A percentile compares a stretch with the other conserved stretches of the same genome.
Evolutionary conservation across 805 yeast genomes (phyloP).

Genomic region (Saccharomycopsis capsularis): DNA sequence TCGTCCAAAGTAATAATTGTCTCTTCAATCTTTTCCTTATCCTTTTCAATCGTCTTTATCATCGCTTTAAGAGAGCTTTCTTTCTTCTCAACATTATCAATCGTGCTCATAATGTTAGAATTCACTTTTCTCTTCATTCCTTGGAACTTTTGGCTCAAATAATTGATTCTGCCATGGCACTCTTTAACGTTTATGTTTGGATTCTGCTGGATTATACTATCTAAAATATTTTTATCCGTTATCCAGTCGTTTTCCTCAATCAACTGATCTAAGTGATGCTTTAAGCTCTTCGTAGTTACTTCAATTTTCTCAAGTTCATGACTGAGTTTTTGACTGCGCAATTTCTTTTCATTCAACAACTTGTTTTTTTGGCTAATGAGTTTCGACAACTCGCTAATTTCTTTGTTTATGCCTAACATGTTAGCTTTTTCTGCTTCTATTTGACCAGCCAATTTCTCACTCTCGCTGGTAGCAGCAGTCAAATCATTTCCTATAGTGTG

Average conservation of each 20-base stretch:
- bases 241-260: slow-evolving; percentile 67
- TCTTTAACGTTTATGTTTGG: slow-evolving; percentile 58
- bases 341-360: slow-evolving; percentile 37
- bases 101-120: slow-evolving; percentile 81
- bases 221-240: slow-evolving; percentile 50
- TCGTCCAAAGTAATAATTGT: slow-evolving; percentile 79
- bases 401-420: slow-evolving; percentile 67
- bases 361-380: slow-evolving; percentile 38
- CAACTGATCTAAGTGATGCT: slow-evolving; percentile 37
- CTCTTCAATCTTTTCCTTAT: slow-evolving; percentile 81
- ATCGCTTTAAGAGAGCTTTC: slow-evolving; percentile 68
- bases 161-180: slow-evolving; percentile 48
- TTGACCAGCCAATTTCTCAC: slow-evolving; percentile 25
- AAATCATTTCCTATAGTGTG: slow-evolving; percentile 23
- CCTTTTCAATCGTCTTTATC: slow-evolving; percentile 83
- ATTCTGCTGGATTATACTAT: slow-evolving; percentile 51
- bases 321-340: slow-evolving; percentile 45
- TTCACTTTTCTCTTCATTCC: slow-evolving; percentile 78
- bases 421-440: slow-evolving; percentile 51
- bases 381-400: slow-evolving; percentile 52
- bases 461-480: slow-evolving; percentile 21
- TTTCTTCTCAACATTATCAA: slow-evolving; percentile 85
- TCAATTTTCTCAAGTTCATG: slow-evolving; percentile 49
- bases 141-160: slow-evolving; percentile 51
- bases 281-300: slow-evolving; percentile 32